Percentiles rank a stretch among this genome's conserved stretches.
These are phyloP conservation scores for Choanephora cucurbitarum DNA, from an alignment of 371 early-diverging fungal species.

Conservation along the genomic window DNA sequence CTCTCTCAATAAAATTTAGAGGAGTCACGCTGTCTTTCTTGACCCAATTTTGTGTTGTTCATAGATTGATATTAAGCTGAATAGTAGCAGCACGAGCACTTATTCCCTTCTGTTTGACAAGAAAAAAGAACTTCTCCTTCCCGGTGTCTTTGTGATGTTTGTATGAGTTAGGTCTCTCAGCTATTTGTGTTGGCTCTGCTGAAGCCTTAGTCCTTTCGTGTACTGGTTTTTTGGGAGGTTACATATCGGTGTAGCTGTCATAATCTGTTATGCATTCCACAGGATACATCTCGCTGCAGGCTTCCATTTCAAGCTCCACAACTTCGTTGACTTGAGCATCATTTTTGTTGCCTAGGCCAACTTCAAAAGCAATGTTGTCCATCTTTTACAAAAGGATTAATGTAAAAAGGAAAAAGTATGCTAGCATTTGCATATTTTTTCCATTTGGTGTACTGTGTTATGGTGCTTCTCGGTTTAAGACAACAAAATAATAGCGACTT, in stretches of 20 bases:
- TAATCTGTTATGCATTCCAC: constrained; percentile 4
- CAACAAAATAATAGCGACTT: no score
- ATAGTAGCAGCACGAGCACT: constrained; percentile 4
- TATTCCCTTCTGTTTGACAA: not conserved
- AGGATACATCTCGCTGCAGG: no score
- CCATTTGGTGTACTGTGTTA: constrained; percentile 5
- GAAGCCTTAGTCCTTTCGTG: not conserved
- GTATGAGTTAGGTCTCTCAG: not conserved
- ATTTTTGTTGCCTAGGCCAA: constrained; percentile 2
- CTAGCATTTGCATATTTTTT: not conserved
- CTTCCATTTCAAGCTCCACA: constrained; percentile 1
- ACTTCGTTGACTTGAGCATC: not conserved
- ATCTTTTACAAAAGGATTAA: no score
- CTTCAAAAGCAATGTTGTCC: constrained; percentile 1
- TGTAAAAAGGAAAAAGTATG: not conserved
- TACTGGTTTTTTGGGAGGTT: not conserved
- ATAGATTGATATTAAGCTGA: not conserved
- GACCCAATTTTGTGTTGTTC: constrained; percentile 8
- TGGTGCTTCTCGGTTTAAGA: no score
- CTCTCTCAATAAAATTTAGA: not conserved
- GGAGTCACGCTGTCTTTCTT: constrained; percentile 1
- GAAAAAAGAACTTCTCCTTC: constrained; percentile 5
- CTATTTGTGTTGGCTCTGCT: not conserved
- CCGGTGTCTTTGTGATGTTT: constrained; percentile 4
- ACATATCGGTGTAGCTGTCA: not conserved